phyloP scores from a whole-genome alignment of 2,329 filamentous ascomycete species.

The Cucurbitaria berberidis region DNA sequence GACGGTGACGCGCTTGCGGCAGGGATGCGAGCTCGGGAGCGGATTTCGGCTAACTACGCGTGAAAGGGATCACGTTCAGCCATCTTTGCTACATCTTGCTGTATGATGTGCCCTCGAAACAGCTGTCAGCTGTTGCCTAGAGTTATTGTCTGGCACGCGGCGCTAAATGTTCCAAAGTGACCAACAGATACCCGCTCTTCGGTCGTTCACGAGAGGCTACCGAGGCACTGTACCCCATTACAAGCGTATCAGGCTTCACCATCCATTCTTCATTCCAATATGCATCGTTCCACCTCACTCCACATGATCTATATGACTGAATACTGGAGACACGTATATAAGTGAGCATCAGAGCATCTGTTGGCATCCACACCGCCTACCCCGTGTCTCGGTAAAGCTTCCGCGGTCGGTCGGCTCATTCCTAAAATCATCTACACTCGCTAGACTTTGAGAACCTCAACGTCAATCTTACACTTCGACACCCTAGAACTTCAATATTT shows the following conservation, averaged over 20 bases:
- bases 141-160: background rate
- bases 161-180: background rate
- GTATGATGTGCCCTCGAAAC: slow-evolving; percentile 5
- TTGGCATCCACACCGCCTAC: slow-evolving; percentile 36
- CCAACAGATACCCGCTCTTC: background rate
- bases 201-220: background rate
- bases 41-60: slow-evolving; percentile 14
- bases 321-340: slow-evolving; percentile 40
- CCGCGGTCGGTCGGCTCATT: slow-evolving; percentile 13
- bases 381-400: slow-evolving; percentile 10
- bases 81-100: slow-evolving; percentile 2
- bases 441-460: background rate
- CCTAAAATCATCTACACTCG: slow-evolving; percentile 13
- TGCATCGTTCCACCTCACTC: slow-evolving; percentile 40
- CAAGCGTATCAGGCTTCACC: slow-evolving; percentile 10
- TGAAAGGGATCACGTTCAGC: slow-evolving; percentile 12
- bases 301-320: slow-evolving; percentile 23
- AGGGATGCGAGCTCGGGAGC: slow-evolving; percentile 19
- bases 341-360: slow-evolving; percentile 22
- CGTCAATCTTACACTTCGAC: background rate
- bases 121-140: background rate
- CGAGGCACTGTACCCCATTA: slow-evolving; percentile 5
- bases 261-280: slow-evolving; percentile 15
- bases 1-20: slow-evolving; percentile 19
- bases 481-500: background rate